phyloP scores from a whole-genome alignment of 2,329 filamentous ascomycete species.

The Fusarium sp. region DNA sequence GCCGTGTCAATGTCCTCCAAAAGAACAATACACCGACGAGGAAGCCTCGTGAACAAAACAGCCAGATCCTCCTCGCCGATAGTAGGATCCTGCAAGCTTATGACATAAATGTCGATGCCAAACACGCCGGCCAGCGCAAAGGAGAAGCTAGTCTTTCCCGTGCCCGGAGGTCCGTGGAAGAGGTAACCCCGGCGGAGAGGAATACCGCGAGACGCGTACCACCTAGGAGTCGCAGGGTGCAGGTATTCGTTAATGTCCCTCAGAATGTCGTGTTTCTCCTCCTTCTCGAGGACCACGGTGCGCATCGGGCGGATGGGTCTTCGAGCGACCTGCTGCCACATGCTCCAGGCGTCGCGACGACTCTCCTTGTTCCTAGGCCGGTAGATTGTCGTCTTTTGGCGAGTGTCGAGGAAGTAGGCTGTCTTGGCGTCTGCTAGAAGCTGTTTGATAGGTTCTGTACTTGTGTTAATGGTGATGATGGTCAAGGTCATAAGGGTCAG shows the following conservation, averaged over 20 bases:
- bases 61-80: constrained; percentile 72
- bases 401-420: constrained; percentile 62
- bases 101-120: constrained; percentile 73
- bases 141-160: constrained; percentile 76
- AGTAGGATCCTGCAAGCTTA: constrained; percentile 65
- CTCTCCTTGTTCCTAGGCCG: constrained; percentile 60
- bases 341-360: constrained; percentile 55
- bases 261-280: constrained; percentile 73
- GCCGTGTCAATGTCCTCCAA: constrained; percentile 78
- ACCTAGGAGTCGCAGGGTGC: constrained; percentile 73
- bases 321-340: constrained; percentile 68
- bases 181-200: constrained; percentile 82
- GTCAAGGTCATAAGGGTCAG: not conserved
- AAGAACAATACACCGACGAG: constrained; percentile 71
- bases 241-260: constrained; percentile 83
- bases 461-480: not conserved
- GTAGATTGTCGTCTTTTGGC: constrained; percentile 68
- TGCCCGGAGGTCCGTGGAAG: constrained; percentile 80
- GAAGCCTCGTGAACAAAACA: constrained; percentile 68
- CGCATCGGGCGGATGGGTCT: constrained; percentile 76
- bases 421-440: constrained; percentile 65
- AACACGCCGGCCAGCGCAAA: constrained; percentile 75
- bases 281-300: constrained; percentile 78
- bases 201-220: constrained; percentile 81
- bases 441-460: constrained; percentile 62